Evolutionary conservation across 192 early-diverging fungal genomes (phyloP).

Genomic region (Tieghemiomyces parasiticus): DNA sequence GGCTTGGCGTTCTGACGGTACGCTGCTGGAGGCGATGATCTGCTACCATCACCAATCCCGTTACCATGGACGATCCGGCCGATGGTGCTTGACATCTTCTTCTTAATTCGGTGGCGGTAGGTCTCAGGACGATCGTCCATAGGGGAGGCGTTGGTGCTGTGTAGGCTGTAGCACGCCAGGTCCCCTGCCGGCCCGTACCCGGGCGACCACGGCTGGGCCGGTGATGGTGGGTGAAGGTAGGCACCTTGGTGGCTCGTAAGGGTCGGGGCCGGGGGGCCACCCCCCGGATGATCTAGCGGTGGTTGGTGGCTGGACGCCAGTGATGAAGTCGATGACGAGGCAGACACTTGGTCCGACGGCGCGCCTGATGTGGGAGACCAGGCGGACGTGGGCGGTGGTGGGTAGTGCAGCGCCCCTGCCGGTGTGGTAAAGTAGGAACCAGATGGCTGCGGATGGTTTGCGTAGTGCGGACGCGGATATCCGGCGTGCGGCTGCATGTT

Average conservation of each 20-base stretch:
- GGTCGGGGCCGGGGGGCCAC: not conserved
- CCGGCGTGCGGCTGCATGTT: not conserved
- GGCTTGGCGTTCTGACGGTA: not conserved
- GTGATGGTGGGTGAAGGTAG: not conserved
- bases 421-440: not conserved
- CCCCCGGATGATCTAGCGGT: not conserved
- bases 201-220: not conserved
- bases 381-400: not conserved
- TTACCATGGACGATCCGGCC: constrained; percentile 10
- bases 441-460: not conserved
- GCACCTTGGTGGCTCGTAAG: not conserved
- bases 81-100: constrained; percentile 2
- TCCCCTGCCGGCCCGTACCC: not conserved
- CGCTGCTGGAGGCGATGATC: not conserved
- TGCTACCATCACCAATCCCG: not conserved
- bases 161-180: not conserved
- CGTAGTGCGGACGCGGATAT: not conserved
- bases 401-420: not conserved
- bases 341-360: not conserved
- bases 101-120: not conserved
- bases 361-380: not conserved
- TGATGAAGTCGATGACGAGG: constrained; percentile 9
- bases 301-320: not conserved
- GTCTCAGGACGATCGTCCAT: constrained; percentile 2
- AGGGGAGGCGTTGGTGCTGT: not conserved